Base-by-base conservation (phyloP, 805 yeast genomes). In the Wickerhamiella alocasiicola region DNA sequence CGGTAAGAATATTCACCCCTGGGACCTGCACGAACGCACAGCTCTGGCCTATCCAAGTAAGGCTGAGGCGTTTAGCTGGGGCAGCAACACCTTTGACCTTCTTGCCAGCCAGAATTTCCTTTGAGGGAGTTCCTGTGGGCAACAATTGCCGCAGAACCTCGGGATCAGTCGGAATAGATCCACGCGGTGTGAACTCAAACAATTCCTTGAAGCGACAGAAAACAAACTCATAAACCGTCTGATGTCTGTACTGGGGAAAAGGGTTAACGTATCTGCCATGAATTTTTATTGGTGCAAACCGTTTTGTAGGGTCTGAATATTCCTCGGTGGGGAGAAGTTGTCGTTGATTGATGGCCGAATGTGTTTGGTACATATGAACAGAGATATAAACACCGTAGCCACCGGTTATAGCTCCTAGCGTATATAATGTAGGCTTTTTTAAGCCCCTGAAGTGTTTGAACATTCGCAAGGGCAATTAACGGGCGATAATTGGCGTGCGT, bases 41-140 rank as follows among this genome's bases (percentile, higher is more conserved):
- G 43, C 91, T 79, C 56, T 88, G 97, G 3, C 97, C 97, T 31
- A 88, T 59, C 97, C 97, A 88, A 0, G 95, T 84, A 52, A 79
- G 71, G 2, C 80, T 66, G 50, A 81, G 46, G 49, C 79, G 67
- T 20, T 71, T 44, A 1, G 36, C 19, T 2, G 32, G 33, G 11
- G 42, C 45, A 1, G 44, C 46, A 1, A 27, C 45, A 1, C 54
- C 41, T 17, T 13, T 13, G 26, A 32, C 31, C 5, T 36, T 29
- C 12, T 31, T 13, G 2, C 36, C 42, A 18, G 16, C 41, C 32
- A 41, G 23, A 19, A 26, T 11, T 16, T 68, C 71, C 31, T 68
- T 54, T 48, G 71, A 69, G 0, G 95, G 95, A 35, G 57, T 58
- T 45, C 63, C 63, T 1, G 73, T 58, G 5, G 88, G 85, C 46